Conservation (phyloP, 306 rosid genomes). For the Ormosia emarginata region DNA sequence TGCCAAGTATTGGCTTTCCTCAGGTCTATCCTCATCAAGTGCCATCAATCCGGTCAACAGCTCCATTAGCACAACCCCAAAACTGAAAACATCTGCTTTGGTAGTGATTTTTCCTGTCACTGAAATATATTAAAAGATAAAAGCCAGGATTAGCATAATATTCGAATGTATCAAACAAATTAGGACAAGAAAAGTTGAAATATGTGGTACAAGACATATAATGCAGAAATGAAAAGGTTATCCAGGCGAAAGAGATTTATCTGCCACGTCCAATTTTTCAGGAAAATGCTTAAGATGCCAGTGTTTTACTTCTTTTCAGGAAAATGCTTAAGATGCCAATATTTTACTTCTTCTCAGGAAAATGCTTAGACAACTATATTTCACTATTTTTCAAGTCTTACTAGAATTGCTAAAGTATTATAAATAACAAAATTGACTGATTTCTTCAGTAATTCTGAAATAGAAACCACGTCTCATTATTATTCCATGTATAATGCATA, state of each 20-base stretch:
- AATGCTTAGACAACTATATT: neutral
- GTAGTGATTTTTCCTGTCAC: conserved; percentile 99
- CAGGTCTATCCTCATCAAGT: conserved; percentile 82
- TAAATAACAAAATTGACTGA: neutral
- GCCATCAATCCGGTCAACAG: conserved; percentile 91
- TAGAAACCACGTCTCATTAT: neutral
- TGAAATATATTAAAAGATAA: conserved; percentile 37
- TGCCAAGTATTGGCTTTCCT: conserved; percentile 88
- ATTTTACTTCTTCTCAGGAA: neutral
- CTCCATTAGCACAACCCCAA: conserved; percentile 98
- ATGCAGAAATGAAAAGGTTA: neutral
- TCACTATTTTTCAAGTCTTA: neutral
- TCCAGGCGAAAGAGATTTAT: neutral
- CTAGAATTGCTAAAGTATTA: neutral
- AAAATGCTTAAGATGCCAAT: neutral
- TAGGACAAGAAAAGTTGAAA: neutral
- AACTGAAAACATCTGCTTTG: conserved; percentile 95
- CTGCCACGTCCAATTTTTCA: neutral
- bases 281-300: neutral
- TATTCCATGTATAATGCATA: neutral
- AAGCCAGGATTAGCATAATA: conserved; percentile 31
- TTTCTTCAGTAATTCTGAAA: neutral
- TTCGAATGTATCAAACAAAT: neutral
- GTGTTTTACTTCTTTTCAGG: neutral
- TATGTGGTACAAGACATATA: neutral